Base-by-base conservation (phyloP, 306 rosid species). In the Adenanthera pavonina region DNA sequence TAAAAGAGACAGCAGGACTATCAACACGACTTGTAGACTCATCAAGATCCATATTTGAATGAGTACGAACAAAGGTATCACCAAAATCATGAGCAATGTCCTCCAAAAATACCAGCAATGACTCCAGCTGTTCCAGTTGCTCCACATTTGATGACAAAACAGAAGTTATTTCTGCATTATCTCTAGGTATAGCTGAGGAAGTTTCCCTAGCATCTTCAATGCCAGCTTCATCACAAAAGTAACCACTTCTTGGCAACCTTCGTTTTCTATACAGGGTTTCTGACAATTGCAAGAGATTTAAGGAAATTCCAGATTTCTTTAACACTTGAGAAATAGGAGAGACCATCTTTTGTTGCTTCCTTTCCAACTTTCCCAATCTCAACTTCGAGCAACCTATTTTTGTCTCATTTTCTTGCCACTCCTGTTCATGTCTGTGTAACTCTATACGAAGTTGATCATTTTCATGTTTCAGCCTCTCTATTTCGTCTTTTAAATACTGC, bases 61-160 rank as follows among this genome's bases (percentile, higher is more conserved):
- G 81, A 81, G 72, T 61, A 47, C 81, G 83, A 48, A 72, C 15
- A 52, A 46, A 56, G 59, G 67, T 51, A 40, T 82, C 68, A 12
- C 78, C 47, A 76, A 84, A 62, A 80, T 88, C 91, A 46, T 51
- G 75, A 33, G 83, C 66, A 46, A 91, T 52, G 73, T 78, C 84
- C 84, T 90, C 97, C 97, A 91, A 95, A 79, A 91, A 85, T 44
- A 59, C 25, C 73, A 93, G 53, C 17, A 91, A 89, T 61, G 97
- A 81, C 56, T 89, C 94, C 12, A 95, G 71, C 46, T 81, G 85
- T 86, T 88, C 84, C 72, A 95, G 43, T 47, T 80, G 86, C 62
- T 89, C 94, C 81, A 40, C 36, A 76, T 44, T 83, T 35, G 72
- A 51, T 38, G 85, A 44, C 69, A 76, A 47, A 76, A n/a, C 33